These are phyloP conservation scores for Grammothele lineata DNA, from an alignment of 768 basidiomycete genomes.

Conservation along the genomic window DNA sequence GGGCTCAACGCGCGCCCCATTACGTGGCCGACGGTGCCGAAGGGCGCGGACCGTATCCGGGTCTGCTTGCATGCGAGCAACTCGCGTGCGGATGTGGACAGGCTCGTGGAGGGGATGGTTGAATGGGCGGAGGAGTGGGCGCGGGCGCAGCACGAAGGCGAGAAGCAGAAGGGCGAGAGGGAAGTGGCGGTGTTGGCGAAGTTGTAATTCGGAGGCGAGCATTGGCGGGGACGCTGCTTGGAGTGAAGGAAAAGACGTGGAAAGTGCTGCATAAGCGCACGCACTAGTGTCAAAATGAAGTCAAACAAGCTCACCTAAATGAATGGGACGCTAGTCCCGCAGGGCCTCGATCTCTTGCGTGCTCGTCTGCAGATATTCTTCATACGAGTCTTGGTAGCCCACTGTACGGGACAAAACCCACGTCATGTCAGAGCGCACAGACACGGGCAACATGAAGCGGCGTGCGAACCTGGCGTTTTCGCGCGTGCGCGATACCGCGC, in stretches of 20 bases:
- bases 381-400: constrained; percentile 55
- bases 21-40: constrained; percentile 86
- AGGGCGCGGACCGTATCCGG: constrained; percentile 77
- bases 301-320: too few relatives aligned
- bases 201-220: too few relatives aligned
- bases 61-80: constrained; percentile 88
- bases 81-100: constrained; percentile 55
- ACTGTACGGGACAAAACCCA: not conserved
- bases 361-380: constrained; percentile 52
- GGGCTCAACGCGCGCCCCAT: constrained; percentile 73
- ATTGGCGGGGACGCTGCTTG: too few relatives aligned
- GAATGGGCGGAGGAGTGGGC: constrained; percentile 24
- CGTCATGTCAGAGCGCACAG: not conserved
- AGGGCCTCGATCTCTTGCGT: constrained; percentile 59
- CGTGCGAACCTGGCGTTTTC: constrained; percentile 44
- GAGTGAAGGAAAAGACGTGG: too few relatives aligned
- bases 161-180: not conserved
- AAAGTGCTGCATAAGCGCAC: too few relatives aligned
- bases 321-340: too few relatives aligned
- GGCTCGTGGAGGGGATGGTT: constrained; percentile 32
- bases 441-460: not conserved
- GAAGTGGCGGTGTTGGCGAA: constrained; percentile 14
- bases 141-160: constrained; percentile 4
- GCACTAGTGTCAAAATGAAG: too few relatives aligned
- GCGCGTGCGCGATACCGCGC: constrained; percentile 58